Percentiles rank a stretch among this genome's conserved stretches.
These are phyloP conservation scores for Cyathus pygmaeus DNA, from an alignment of 1,284 basidiomycete genomes.

Conservation along the genomic window DNA sequence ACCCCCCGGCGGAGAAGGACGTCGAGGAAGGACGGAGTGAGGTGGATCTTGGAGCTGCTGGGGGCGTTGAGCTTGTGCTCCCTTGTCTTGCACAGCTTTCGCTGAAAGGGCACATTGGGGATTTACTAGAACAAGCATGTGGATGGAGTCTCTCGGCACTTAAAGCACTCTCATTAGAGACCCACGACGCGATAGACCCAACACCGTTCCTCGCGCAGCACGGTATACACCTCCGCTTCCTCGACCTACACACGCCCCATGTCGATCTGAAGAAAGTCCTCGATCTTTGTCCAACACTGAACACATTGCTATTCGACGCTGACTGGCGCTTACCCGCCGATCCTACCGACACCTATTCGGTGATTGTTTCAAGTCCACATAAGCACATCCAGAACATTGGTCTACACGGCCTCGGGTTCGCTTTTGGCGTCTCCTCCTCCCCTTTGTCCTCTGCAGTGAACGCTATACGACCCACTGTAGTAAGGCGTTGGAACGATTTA, in stretches of 20 bases:
- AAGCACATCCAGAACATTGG: conserved; percentile 67
- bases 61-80: conserved; percentile 64
- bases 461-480: conserved; percentile 56
- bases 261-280: conserved; percentile 67
- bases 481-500: conserved; percentile 68
- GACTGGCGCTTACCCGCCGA: conserved; percentile 65
- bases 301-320: conserved; percentile 72
- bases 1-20: conserved; percentile 26
- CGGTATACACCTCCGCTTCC: conserved; percentile 63
- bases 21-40: conserved; percentile 19
- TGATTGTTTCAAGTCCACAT: conserved; percentile 63
- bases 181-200: conserved; percentile 66
- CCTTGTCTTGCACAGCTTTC: conserved; percentile 68
- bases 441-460: conserved; percentile 48
- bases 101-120: conserved; percentile 64
- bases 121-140: conserved; percentile 72
- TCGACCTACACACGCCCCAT: conserved; percentile 68
- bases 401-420: conserved; percentile 72
- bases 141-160: conserved; percentile 74
- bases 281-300: conserved; percentile 68
- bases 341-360: conserved; percentile 36
- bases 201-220: conserved; percentile 66
- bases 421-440: conserved; percentile 68
- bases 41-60: conserved; percentile 63
- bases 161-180: conserved; percentile 63